A percentile compares a stretch with the other conserved stretches of the same genome.
Evolutionary conservation across 1,284 basidiomycete species (phyloP).

Genomic region (Pulveroboletus sp.): DNA sequence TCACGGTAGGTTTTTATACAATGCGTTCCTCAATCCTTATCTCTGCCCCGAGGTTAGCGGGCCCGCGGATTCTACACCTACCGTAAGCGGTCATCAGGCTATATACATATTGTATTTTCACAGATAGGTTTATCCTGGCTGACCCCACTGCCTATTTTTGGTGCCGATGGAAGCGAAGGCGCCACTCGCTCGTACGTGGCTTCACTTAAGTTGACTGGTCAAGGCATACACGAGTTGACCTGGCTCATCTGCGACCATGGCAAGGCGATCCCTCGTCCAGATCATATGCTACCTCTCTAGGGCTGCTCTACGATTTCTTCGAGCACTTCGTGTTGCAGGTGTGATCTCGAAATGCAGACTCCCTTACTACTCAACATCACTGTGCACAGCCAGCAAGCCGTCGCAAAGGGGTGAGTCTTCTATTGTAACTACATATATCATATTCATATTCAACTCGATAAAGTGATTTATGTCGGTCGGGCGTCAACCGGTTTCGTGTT

Average conservation of each 20-base stretch:
- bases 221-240: no score
- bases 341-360: neutral
- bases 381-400: neutral
- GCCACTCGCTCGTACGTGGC: no score
- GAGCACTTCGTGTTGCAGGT: neutral
- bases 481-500: conserved; percentile 78
- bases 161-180: no score
- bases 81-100: no score
- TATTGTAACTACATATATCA: neutral
- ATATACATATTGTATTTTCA: no score
- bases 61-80: no score
- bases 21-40: no score
- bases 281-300: neutral
- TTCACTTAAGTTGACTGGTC: no score
- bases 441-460: neutral
- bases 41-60: no score
- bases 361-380: neutral
- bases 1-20: no score
- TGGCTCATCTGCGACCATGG: neutral
- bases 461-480: neutral
- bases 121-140: no score
- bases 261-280: neutral
- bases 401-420: neutral
- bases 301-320: neutral
- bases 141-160: no score